Evolutionary conservation across 495 filamentous ascomycete species (phyloP).

Genomic region (Hypoxylon cercidicola): DNA sequence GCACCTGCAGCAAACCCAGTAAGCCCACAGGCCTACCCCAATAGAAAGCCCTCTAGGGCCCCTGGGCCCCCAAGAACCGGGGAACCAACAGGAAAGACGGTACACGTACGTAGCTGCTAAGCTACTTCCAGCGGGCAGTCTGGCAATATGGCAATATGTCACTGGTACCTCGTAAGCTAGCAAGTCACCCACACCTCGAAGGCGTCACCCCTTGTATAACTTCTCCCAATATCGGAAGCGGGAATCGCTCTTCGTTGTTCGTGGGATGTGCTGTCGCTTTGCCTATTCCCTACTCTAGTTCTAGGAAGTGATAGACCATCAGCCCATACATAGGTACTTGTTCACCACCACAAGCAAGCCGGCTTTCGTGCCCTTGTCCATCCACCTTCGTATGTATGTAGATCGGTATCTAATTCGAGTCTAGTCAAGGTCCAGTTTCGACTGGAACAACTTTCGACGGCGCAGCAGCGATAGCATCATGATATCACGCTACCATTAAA

Average conservation of each 20-base stretch:
- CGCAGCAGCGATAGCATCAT: neutral
- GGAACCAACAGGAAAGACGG: slow-evolving; percentile 25
- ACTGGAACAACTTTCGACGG: neutral
- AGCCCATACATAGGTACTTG: neutral
- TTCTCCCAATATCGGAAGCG: slow-evolving; percentile 24
- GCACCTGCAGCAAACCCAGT: neutral
- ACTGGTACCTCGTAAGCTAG: too few relatives aligned
- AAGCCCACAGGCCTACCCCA: neutral
- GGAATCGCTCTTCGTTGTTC: slow-evolving; percentile 22
- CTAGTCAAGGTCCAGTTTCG: neutral
- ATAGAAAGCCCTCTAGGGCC: neutral
- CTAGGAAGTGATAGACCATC: neutral
- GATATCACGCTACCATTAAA: too few relatives aligned
- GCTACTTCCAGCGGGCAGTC: neutral
- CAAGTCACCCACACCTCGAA: too few relatives aligned
- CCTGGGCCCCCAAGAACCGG: slow-evolving; percentile 12
- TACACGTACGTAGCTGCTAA: slow-evolving; percentile 26
- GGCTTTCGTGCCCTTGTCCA: neutral
- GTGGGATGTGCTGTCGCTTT: slow-evolving; percentile 41
- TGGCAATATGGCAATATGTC: neutral
- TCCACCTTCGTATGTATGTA: neutral
- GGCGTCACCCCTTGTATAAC: too few relatives aligned
- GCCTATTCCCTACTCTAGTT: too few relatives aligned
- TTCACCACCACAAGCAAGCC: neutral
- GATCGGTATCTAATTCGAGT: neutral